phyloP scores from a whole-genome alignment of 495 filamentous ascomycete genomes.

The Glutinoglossum americanum region DNA sequence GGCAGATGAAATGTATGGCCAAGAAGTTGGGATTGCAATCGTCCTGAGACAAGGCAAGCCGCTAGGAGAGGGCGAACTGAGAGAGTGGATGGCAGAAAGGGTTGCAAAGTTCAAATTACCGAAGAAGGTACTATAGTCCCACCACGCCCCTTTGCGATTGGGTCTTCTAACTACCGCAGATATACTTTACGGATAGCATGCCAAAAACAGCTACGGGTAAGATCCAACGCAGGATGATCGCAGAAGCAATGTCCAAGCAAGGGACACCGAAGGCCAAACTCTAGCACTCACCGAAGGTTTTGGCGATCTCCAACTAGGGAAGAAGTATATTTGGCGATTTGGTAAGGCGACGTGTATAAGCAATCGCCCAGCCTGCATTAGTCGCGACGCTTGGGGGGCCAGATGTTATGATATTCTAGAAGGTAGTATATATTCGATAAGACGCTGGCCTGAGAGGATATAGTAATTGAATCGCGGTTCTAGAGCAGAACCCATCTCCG shows the following conservation, averaged over 20 bases:
- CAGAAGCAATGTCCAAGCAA: constrained; percentile 50
- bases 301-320: too few species aligned
- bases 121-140: constrained; percentile 35
- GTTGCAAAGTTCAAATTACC: constrained; percentile 72
- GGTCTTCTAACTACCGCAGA: constrained; percentile 12
- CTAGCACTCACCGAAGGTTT: too few species aligned
- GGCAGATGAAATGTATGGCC: constrained; percentile 53
- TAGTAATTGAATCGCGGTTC: too few species aligned
- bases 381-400: too few species aligned
- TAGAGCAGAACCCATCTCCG: too few species aligned
- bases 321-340: too few species aligned
- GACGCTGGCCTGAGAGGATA: too few species aligned
- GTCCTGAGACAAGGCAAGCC: constrained; percentile 41
- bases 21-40: constrained; percentile 59
- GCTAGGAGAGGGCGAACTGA: constrained; percentile 31
- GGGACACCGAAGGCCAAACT: constrained; percentile 21
- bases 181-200: constrained; percentile 61
- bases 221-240: constrained; percentile 60
- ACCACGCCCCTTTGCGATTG: not conserved
- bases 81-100: constrained; percentile 39
- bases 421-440: too few species aligned
- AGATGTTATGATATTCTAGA: too few species aligned
- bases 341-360: too few species aligned
- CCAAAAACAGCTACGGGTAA: constrained; percentile 85
- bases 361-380: too few species aligned